Base-by-base conservation (phyloP, 495 filamentous ascomycete genomes). In the Penicillium lividum region DNA sequence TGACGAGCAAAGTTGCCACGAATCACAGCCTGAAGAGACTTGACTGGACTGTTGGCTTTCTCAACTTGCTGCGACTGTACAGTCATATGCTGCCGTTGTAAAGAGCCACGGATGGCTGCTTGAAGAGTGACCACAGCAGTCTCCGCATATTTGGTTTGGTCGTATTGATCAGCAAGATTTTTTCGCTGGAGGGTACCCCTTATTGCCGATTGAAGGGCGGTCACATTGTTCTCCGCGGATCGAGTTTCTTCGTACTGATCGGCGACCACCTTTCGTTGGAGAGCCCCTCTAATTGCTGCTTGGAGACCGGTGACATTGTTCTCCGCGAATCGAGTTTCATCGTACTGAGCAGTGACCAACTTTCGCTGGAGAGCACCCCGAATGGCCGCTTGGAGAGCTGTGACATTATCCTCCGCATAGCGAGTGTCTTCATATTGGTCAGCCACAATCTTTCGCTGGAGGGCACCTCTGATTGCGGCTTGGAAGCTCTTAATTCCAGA, bases 341-440 rank as follows among this genome's bases (percentile, higher is more conserved):
- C 73, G 44, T 77, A 77, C 56, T 82, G 74, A 6, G 79, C 73
- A 44, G 67, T 67, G 10, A 83, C 67, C 30, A 66, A 42, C 57
- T 76, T 77, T 30, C 85, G 78, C 57, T 77, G 70, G n/a, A 88
- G 64, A n/a, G 82, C 82, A 30, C 83, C 85, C 34, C 87, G 78
- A 60, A 86, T 82, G 16, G 79, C 81, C 22, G 90, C 88, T 73
- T 96, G 92, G n/a, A 96, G 78, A 54, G 79, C 73, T 42, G 71
- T 73, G 16, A 92, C 73, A 51, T 80, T 55, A 1, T 55, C 60
- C 69, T 74, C 86, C 16, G 73, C 71, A 50, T 75, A 68, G 63
- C 70, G 76, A 2, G 75, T 73, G 48, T 78, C 69, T 43, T 80
- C 73, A 43, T 77, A 77, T 56, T 82, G 73, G 7, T 79, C 73